Conservation (phyloP, 2,329 filamentous ascomycete species). For the Fusarium guadeloupense region DNA sequence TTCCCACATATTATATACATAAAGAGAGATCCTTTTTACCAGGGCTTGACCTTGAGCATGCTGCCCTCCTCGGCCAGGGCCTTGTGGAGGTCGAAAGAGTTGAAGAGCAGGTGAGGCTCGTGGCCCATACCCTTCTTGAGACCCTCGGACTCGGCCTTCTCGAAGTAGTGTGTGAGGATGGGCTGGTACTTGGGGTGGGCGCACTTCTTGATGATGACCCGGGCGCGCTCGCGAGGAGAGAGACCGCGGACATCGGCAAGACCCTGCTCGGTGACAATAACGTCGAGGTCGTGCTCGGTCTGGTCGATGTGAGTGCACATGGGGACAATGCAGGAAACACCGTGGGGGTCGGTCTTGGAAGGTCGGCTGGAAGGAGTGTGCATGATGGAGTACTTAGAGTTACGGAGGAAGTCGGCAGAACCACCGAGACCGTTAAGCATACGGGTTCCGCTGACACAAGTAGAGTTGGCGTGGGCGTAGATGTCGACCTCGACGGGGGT, state of each 20-base stretch:
- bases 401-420: conserved; percentile 82
- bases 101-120: conserved; percentile 87
- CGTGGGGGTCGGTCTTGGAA: conserved; percentile 82
- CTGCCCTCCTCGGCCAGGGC: conserved; percentile 83
- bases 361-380: conserved; percentile 86
- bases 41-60: conserved; percentile 80
- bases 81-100: conserved; percentile 89
- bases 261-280: conserved; percentile 80
- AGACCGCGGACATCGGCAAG: conserved; percentile 87
- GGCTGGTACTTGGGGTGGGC: conserved; percentile 86
- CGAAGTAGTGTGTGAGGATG: conserved; percentile 83
- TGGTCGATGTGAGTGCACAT: conserved; percentile 94
- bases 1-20: neutral
- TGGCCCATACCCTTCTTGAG: conserved; percentile 88
- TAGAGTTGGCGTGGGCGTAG: conserved; percentile 92
- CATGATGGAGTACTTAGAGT: conserved; percentile 89
- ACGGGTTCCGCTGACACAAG: conserved; percentile 86
- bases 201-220: conserved; percentile 88
- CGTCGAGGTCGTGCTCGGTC: conserved; percentile 91
- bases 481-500: conserved; percentile 94
- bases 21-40: conserved; percentile 50
- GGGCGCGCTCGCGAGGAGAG: conserved; percentile 79
- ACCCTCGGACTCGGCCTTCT: conserved; percentile 87
- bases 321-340: conserved; percentile 88
- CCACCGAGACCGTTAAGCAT: conserved; percentile 90